These are phyloP conservation scores for Lodderomyces orthopsilosis DNA, from an alignment of 1,139 yeast genomes.

Conservation along the genomic window DNA sequence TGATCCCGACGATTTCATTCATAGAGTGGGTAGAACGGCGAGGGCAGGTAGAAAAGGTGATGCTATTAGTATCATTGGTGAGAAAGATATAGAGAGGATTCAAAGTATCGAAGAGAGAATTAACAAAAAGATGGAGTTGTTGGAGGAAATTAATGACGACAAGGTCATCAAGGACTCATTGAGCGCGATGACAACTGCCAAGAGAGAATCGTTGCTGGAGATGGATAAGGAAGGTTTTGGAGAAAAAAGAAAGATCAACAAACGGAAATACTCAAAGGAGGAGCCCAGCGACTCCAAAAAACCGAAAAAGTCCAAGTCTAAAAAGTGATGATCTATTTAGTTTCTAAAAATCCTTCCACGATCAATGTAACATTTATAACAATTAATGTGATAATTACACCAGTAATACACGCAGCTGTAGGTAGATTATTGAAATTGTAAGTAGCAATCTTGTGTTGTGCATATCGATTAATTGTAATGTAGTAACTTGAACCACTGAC, in stretches of 20 bases:
- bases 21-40: constrained; percentile 99
- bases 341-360: constrained; percentile 31
- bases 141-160: constrained; percentile 70
- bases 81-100: constrained; percentile 77
- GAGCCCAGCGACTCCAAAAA: constrained; percentile 5
- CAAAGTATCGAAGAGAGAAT: constrained; percentile 85
- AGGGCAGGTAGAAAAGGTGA: constrained; percentile 83
- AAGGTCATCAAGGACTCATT: constrained; percentile 70
- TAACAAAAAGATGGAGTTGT: constrained; percentile 70
- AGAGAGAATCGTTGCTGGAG: constrained; percentile 85
- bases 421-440: constrained; percentile 36
- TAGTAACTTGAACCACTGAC: constrained; percentile 47
- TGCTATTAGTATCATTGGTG: constrained; percentile 68
- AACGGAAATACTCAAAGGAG: constrained; percentile 36
- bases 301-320: constrained; percentile 6
- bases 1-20: constrained; percentile 95
- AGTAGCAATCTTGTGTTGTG: constrained; percentile 41
- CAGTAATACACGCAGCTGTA: constrained; percentile 37
- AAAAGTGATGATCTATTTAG: constrained; percentile 5
- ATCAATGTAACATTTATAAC: constrained; percentile 44
- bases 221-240: constrained; percentile 93
- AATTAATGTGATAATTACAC: constrained; percentile 39
- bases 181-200: constrained; percentile 71
- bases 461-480: constrained; percentile 45
- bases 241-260: constrained; percentile 59